phyloP scores from a whole-genome alignment of 768 basidiomycete genomes.

The Asterophora lycoperdoides region DNA sequence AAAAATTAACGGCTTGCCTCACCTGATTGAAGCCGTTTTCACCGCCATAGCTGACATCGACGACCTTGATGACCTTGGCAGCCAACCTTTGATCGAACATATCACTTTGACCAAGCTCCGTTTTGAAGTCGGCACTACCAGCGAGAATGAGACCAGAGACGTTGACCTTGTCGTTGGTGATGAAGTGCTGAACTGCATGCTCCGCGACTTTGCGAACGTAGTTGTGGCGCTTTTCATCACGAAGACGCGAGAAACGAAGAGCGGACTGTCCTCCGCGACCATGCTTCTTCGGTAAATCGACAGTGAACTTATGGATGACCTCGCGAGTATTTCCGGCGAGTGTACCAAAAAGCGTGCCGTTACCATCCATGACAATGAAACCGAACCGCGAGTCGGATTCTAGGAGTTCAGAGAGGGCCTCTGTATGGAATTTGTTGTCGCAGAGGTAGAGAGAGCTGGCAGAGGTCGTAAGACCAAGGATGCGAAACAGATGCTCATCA shows the following conservation, averaged over 20 bases:
- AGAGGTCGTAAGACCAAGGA: conserved; percentile 3
- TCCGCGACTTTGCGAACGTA: conserved; percentile 99
- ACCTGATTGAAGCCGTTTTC: conserved; percentile 99
- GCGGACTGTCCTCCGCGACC: conserved; percentile 99
- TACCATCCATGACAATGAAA: conserved; percentile 99
- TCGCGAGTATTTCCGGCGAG: conserved; percentile 97
- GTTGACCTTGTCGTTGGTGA: conserved; percentile 97
- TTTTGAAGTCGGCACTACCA: conserved; percentile 98
- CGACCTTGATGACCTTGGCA: conserved; percentile 94
- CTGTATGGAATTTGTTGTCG: conserved; percentile 99
- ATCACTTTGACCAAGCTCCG: conserved; percentile 92
- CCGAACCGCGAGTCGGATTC: conserved; percentile 98
- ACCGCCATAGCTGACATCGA: conserved; percentile 97
- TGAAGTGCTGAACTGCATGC: conserved; percentile 94
- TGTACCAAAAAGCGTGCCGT: conserved; percentile 93
- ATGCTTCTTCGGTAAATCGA: conserved; percentile 99
- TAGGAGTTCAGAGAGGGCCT: conserved; percentile 91
- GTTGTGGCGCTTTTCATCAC: conserved; percentile 99
- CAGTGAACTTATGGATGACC: conserved; percentile 96
- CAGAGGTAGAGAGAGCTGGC: conserved; percentile 92
- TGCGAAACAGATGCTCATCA: not conserved
- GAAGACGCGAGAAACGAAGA: conserved; percentile 97
- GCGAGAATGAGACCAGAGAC: conserved; percentile 94
- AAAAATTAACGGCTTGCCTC: conserved; percentile 9
- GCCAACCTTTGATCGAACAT: conserved; percentile 89